Conservation (phyloP, 2,329 filamentous ascomycete species). For the Bisporella sp. region DNA sequence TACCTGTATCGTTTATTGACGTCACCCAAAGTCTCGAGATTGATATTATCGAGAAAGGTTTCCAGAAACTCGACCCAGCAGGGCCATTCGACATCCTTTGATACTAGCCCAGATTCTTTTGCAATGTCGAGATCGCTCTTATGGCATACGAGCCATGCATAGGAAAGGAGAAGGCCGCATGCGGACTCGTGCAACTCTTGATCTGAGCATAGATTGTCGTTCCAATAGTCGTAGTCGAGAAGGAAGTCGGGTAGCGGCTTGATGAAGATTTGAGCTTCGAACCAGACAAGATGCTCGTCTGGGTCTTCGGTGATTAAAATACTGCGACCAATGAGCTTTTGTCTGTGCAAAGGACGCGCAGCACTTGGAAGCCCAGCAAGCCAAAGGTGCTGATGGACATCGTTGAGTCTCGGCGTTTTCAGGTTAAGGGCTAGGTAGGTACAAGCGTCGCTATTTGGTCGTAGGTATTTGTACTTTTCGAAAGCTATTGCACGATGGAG, state of each 20-base stretch:
- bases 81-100: conserved; percentile 9
- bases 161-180: conserved; percentile 30
- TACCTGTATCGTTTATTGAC: conserved; percentile 27
- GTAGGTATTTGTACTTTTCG: neutral
- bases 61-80: conserved; percentile 21
- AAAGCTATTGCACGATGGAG: too few relatives aligned
- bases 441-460: neutral
- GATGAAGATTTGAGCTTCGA: conserved; percentile 22
- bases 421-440: neutral
- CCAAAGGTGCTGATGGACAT: conserved; percentile 10
- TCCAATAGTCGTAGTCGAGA: conserved; percentile 22
- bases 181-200: conserved; percentile 3
- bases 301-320: conserved; percentile 29
- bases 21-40: neutral
- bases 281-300: conserved; percentile 30
- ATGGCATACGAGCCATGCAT: conserved; percentile 25
- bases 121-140: conserved; percentile 32
- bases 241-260: conserved; percentile 29
- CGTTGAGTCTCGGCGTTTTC: conserved; percentile 14
- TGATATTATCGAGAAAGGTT: conserved; percentile 4
- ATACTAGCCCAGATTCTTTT: conserved; percentile 22
- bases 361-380: conserved; percentile 5
- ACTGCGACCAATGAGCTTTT: conserved; percentile 21
- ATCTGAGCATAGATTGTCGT: conserved; percentile 2
- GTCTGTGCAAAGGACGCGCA: conserved; percentile 23